Base-by-base conservation (phyloP, 2,329 filamentous ascomycete genomes). In the Colletotrichum theobromicola region DNA sequence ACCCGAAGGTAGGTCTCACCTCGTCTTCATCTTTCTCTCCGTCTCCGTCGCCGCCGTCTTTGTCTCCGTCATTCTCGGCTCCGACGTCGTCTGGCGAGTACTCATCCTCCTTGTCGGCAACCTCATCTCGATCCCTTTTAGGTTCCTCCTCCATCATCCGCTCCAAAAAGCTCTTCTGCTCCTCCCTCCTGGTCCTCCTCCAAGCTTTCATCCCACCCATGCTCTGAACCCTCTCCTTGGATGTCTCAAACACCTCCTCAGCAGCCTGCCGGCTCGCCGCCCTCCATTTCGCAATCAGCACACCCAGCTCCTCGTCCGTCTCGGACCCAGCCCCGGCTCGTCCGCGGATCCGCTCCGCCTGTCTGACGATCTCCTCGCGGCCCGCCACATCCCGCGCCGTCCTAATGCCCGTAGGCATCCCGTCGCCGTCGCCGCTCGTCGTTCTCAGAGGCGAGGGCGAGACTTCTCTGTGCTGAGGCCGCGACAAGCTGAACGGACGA, bases 121-220 rank as follows among this genome's bases (percentile, higher is more conserved):
- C 26, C 42, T 6, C 57, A 34, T 42, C 65, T 35, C 34, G 21
- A 57, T 34, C 66, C 13, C 35, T 58, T 28, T 18, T 24, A 26
- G 34, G 63, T 76, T 79, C 80, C 79, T 79, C 81, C 77, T 76
- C 78, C 76, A 34, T 80, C 80, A 79, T 79, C 77, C 80, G 77
- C 76, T 81, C 80, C 80, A 81, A 80, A 80, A 83, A 81, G 79
- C 77, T 77, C 35, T 73, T 77, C 74, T 76, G 76, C 64, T 78
- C 76, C 67, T 77, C 77, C 62, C 42, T 72, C 68, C 46, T 42
- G n/a, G 69, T 60, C 57, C 24, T 75, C 57, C 55, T 67, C 72
- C 55, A 72, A 12, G 32, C 69, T 46, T 42, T 67, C 62, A 75
- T 53, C 21, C 72, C 72, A 9, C 72, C 72, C 72, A 67, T 75